phyloP scores from a whole-genome alignment of 2,329 filamentous ascomycete species.

The Fusarium buharicum region DNA sequence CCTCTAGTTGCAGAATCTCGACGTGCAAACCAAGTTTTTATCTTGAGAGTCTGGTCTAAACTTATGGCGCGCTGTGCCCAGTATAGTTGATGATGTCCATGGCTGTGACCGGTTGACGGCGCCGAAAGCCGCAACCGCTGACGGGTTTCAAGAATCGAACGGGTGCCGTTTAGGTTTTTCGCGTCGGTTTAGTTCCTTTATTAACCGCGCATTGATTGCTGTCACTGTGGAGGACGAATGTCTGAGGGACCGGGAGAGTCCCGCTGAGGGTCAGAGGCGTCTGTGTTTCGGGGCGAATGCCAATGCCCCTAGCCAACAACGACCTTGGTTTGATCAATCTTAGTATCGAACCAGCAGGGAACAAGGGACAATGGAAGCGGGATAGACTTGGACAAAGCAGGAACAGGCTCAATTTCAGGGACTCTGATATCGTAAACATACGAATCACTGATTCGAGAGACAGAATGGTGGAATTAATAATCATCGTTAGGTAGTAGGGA shows the following conservation, averaged over 20 bases:
- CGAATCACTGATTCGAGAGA: too few relatives aligned
- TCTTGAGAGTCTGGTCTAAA: too few relatives aligned
- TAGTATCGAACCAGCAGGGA: slow-evolving; percentile 41
- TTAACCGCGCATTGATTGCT: slow-evolving; percentile 36
- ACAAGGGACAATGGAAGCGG: slow-evolving; percentile 27
- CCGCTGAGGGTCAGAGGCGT: slow-evolving; percentile 33
- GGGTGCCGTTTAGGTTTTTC: slow-evolving; percentile 24
- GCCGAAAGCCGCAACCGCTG: slow-evolving; percentile 29
- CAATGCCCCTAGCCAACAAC: slow-evolving; percentile 41
- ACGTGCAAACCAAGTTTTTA: slow-evolving; percentile 6
- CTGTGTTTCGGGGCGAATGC: slow-evolving; percentile 42
- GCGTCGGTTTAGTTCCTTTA: slow-evolving; percentile 33
- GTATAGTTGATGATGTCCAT: slow-evolving; percentile 6
- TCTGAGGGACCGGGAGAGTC: slow-evolving; percentile 13
- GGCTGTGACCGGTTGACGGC: slow-evolving; percentile 17
- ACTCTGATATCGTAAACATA: background rate
- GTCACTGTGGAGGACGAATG: slow-evolving; percentile 33
- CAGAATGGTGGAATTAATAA: too few relatives aligned
- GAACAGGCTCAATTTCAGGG: background rate
- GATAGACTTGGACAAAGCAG: slow-evolving; percentile 16
- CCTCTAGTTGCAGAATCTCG: background rate
- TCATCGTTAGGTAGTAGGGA: too few relatives aligned
- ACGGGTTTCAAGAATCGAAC: slow-evolving; percentile 14
- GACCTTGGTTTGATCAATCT: slow-evolving; percentile 36
- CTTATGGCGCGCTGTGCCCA: too few relatives aligned